phyloP scores from a whole-genome alignment of 495 filamentous ascomycete genomes.

The Aspergillus ostianus region DNA sequence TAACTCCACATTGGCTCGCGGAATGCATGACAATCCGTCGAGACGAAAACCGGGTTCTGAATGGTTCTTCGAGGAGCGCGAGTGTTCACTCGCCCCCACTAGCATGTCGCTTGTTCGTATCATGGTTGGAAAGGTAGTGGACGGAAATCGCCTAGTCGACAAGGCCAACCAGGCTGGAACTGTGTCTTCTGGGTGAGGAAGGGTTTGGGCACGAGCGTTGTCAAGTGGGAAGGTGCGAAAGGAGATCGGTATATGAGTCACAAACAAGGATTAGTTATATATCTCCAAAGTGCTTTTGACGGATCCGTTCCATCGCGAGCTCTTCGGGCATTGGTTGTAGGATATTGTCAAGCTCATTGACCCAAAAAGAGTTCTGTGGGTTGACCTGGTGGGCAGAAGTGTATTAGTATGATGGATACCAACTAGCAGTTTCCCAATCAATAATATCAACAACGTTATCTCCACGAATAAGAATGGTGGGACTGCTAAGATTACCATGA shows the following conservation, averaged over 20 bases:
- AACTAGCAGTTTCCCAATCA: conserved; percentile 53
- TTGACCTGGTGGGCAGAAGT: conserved; percentile 50
- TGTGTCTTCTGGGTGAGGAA: conserved; percentile 44
- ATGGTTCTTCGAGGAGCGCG: conserved; percentile 36
- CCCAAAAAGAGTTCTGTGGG: conserved; percentile 45
- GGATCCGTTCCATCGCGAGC: conserved; percentile 46
- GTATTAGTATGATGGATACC: conserved; percentile 54
- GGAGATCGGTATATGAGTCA: conserved; percentile 24
- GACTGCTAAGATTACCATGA: conserved; percentile 43
- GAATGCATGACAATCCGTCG: no score
- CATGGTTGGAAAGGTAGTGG: conserved; percentile 42
- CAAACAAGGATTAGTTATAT: conserved; percentile 18
- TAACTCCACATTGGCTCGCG: no score
- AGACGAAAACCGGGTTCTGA: no score
- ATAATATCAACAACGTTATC: conserved; percentile 47
- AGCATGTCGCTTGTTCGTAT: conserved; percentile 43
- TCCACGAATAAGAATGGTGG: conserved; percentile 40
- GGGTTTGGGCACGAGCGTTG: conserved; percentile 35
- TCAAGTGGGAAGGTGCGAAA: conserved; percentile 34
- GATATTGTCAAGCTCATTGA: conserved; percentile 49
- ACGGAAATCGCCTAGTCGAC: conserved; percentile 26
- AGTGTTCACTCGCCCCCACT: conserved; percentile 22
- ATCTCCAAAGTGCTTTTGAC: conserved; percentile 41
- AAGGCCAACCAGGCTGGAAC: conserved; percentile 35
- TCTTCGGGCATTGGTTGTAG: conserved; percentile 44